Base-by-base conservation (phyloP, 345 rosid genomes). In the Dimocarpus longan region DNA sequence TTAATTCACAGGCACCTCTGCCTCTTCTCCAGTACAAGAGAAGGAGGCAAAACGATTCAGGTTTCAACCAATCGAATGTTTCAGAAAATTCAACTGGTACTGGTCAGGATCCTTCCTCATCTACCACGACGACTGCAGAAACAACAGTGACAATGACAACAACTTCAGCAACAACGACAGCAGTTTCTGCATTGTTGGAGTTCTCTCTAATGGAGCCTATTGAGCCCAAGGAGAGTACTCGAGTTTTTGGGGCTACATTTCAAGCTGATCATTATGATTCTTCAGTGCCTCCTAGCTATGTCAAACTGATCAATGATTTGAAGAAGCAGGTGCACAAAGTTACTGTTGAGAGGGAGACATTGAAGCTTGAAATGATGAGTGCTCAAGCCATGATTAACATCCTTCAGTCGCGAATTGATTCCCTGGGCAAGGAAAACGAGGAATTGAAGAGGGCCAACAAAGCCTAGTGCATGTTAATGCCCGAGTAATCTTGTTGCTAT, bases 361-460 rank as follows among this genome's bases (percentile, higher is more conserved):
- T 92, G 83, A 92, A 85, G 84, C 90, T 93, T 28, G 94, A 93
- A 78, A 86, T 92, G 93, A 84, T 95, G 92, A 89, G 93, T 74
- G 93, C 93, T 39, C 92, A 90, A 48, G 87, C 98, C 13, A 91
- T 90, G 95, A 88, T 92, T 68, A 91, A 87, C 81, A 87, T 90
- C 80, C 98, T 93, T 66, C 95, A 90, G 67, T 85, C 96, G 0
- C 87, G 89, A 75, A 81, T 92, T 18, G 96, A 91, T 68, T 79
- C 62, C 5, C 82, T 95, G 78, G 85, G 68, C 80, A 86, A 84
- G 80, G 99, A 95, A 78, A 95, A 93, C 7, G 91, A 90, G 81
- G 94, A 90, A 65, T 74, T 92, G 81, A 90, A 84, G 90, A 86
- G 87, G 89, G 84, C 52, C 43, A 80, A 66, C 9, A 57, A n/a